These are phyloP conservation scores for Aegilops sharonensis DNA, from an alignment of 176 grass and related monocot species.

Conservation along the genomic window DNA sequence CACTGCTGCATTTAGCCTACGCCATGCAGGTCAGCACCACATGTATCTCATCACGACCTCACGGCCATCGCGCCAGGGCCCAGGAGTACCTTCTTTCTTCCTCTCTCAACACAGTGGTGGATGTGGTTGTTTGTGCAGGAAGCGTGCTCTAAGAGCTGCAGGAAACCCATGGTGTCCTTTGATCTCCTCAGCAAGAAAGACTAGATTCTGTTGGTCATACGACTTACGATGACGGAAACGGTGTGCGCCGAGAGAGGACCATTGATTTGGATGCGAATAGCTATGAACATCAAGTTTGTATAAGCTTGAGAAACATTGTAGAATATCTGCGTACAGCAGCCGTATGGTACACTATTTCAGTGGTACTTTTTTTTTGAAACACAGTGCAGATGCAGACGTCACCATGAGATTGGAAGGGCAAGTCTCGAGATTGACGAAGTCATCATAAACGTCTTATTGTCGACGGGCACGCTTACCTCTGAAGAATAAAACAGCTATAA, in stretches of 20 bases:
- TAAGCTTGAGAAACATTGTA: not conserved
- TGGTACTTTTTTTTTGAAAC: too few species aligned
- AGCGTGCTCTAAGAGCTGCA: constrained; percentile 41
- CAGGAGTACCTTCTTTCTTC: too few species aligned
- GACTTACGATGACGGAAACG: not conserved
- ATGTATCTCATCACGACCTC: not conserved
- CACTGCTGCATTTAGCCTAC: constrained; percentile 75
- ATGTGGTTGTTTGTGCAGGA: constrained; percentile 33
- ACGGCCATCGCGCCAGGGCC: not conserved
- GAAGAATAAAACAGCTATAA: too few species aligned
- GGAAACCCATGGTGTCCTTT: constrained; percentile 61
- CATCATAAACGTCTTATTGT: too few species aligned
- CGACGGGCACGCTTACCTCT: too few species aligned
- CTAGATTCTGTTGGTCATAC: not conserved
- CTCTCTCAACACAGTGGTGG: not conserved
- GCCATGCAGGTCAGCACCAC: constrained; percentile 52
- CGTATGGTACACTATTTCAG: too few species aligned
- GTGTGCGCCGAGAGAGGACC: not conserved
- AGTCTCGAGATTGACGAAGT: too few species aligned
- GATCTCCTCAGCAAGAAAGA: constrained; percentile 56
- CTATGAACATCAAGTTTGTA: not conserved
- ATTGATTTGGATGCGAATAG: not conserved
- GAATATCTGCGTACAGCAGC: not conserved
- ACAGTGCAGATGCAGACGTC: too few species aligned
- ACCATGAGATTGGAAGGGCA: too few species aligned